These are phyloP conservation scores for Begonia masoniana DNA, from an alignment of 306 rosid genomes.

Conservation along the genomic window DNA sequence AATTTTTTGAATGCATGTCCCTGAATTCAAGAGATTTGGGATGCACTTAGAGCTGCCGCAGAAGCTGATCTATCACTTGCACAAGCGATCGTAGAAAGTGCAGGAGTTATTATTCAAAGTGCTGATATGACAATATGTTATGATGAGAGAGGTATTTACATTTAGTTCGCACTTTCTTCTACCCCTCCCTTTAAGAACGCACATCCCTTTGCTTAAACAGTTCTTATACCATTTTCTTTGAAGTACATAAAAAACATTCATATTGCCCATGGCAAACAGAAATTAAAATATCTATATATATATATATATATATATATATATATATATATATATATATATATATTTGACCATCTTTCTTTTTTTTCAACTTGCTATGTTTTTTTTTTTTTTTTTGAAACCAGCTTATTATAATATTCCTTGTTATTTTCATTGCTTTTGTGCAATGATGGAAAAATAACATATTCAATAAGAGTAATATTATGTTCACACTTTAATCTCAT, in stretches of 20 bases:
- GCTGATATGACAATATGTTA: constrained; percentile 88
- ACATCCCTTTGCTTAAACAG: too few species aligned
- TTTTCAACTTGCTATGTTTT: too few species aligned
- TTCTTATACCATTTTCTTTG: too few species aligned
- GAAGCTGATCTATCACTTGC: constrained; percentile 84
- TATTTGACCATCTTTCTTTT: not conserved
- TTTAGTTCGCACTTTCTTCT: not conserved
- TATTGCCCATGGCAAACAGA: constrained; percentile 5
- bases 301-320: not conserved
- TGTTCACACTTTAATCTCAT: too few species aligned
- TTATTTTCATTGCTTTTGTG: too few species aligned
- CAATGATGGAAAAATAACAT: too few species aligned
- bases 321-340: not conserved
- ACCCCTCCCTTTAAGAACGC: too few species aligned
- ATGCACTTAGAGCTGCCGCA: constrained; percentile 96
- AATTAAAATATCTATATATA: not conserved
- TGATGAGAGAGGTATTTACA: constrained; percentile 74
- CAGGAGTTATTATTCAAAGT: constrained; percentile 91
- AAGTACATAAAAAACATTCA: too few species aligned
- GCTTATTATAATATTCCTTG: too few species aligned
- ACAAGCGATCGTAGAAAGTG: constrained; percentile 89
- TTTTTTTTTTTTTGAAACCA: too few species aligned
- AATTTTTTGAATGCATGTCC: not conserved
- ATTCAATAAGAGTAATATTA: too few species aligned
- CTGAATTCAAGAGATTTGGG: constrained; percentile 26